Evolutionary conservation across 257 asterid genomes (phyloP).

Genomic region (Asclepias syriaca): DNA sequence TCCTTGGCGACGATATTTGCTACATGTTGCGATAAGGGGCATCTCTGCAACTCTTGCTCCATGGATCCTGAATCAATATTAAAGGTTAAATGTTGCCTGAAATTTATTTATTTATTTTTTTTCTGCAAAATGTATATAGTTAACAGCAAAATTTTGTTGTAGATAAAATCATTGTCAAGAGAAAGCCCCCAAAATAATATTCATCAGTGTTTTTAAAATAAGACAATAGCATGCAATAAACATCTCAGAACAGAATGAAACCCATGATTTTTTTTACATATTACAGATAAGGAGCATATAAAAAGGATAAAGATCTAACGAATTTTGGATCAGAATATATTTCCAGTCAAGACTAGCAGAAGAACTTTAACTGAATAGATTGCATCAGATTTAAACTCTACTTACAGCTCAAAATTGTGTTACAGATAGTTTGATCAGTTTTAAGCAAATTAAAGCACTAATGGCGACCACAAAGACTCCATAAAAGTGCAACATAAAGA

Average conservation of each 20-base stretch:
- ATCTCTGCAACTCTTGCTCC: slow-evolving; percentile 89
- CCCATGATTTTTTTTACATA: background rate
- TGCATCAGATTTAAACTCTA: background rate
- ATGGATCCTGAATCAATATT: slow-evolving; percentile 59
- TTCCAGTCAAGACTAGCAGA: background rate
- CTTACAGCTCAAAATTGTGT: background rate
- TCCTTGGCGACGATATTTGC: slow-evolving; percentile 89
- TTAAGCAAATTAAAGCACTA: background rate
- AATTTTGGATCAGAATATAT: background rate
- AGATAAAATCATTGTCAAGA: background rate
- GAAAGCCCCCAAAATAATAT: background rate
- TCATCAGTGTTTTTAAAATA: background rate
- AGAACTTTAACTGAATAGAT: background rate
- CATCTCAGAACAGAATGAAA: background rate
- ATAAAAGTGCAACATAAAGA: background rate
- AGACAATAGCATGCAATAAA: background rate
- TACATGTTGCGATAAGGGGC: slow-evolving; percentile 96
- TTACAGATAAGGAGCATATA: background rate
- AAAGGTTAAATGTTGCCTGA: background rate
- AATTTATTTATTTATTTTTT: background rate
- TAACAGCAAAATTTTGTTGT: background rate
- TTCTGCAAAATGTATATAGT: background rate
- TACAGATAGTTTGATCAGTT: background rate
- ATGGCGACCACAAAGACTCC: background rate
- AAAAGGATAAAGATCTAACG: background rate